A percentile compares a stretch with the other conserved stretches of the same genome.
phyloP scores from a whole-genome alignment of 2,329 filamentous ascomycete genomes.

The Exserohilum rostratum region DNA sequence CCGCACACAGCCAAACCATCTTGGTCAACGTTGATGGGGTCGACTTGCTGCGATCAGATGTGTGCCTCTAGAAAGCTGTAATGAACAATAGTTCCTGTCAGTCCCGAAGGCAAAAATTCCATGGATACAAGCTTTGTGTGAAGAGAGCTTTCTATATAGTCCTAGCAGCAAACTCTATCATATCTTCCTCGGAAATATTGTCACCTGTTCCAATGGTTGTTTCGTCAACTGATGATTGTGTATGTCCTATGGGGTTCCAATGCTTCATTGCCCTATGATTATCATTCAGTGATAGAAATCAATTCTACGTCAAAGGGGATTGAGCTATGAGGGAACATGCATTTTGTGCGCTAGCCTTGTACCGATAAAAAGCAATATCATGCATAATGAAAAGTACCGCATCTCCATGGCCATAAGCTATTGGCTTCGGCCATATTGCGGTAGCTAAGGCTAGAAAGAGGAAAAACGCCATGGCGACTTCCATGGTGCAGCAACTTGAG shows the following conservation, averaged over 20 bases:
- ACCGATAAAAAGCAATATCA: constrained; percentile 45
- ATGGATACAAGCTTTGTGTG: constrained; percentile 72
- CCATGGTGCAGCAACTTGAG: constrained; percentile 25
- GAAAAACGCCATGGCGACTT: constrained; percentile 3
- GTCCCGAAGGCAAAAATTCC: constrained; percentile 74
- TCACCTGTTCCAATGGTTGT: neutral
- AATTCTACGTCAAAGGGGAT: constrained; percentile 16
- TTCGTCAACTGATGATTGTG: constrained; percentile 10
- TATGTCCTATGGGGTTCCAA: constrained; percentile 19
- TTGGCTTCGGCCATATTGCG: constrained; percentile 54
- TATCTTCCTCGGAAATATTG: constrained; percentile 55
- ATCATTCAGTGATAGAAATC: constrained; percentile 25
- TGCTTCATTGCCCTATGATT: constrained; percentile 16
- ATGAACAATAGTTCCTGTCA: constrained; percentile 64
- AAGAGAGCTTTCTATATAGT: constrained; percentile 70
- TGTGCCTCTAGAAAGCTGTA: constrained; percentile 67
- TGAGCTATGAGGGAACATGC: constrained; percentile 32
- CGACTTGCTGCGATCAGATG: constrained; percentile 80
- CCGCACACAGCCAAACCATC: constrained; percentile 78
- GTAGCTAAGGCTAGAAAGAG: constrained; percentile 31
- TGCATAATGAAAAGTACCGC: constrained; percentile 49
- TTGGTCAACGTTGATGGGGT: constrained; percentile 75
- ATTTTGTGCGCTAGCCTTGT: constrained; percentile 44
- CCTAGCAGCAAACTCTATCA: constrained; percentile 55
- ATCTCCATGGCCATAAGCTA: constrained; percentile 46